Base-by-base conservation (phyloP, 805 yeast genomes). In the Ogataea polymorpha region DNA sequence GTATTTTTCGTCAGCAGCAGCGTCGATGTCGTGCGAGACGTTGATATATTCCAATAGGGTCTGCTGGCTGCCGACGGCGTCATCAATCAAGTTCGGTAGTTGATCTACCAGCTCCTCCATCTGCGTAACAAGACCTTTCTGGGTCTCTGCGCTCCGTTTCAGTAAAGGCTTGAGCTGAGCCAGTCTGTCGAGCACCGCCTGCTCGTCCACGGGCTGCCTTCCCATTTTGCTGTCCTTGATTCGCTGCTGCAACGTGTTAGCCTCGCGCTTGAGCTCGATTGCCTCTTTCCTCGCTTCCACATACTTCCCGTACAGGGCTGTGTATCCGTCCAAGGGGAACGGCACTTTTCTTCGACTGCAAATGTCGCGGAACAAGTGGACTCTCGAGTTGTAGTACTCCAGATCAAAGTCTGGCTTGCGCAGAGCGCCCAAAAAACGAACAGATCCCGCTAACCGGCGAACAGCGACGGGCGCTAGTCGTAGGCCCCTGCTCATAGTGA, bases 31-130 rank as follows among this genome's bases (percentile, higher is more conserved):
- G 15, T 56, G 58, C 2, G 52, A 45, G 18, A 77, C 71, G 45
- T 83, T 80, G 24, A 86, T 62, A 61, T 75, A 75, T 21, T 71
- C 66, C 5, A 77, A 72, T 1, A 81, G 54, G 17, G 70, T 66
- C 16, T 74, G 74, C 10, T 63, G 56, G 1, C 56, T 46, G 1
- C 66, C 63, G 0, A 79, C 86, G 0, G 71, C 51, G 0, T 67
- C 58, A 42, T 77, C 79, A 0, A 84, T 60, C 16, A 73, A 56
- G 53, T 85, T 86, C 0, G 95, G 95, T n/a, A 86, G 61, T 0
- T 67, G 56, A 8, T 75, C 79, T 1, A 77, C 75, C 11, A 62
- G 59, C 0, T 54, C 42, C 25, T 60, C 58, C 0, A 82, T 58
- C 3, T 58, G 51, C 5, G 63, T 56, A 13, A 77, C 71, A 3